A percentile compares a stretch with the other conserved stretches of the same genome.
Evolutionary conservation across 139 green algal species (phyloP).

Genomic region (Ettlia oleoabundans): DNA sequence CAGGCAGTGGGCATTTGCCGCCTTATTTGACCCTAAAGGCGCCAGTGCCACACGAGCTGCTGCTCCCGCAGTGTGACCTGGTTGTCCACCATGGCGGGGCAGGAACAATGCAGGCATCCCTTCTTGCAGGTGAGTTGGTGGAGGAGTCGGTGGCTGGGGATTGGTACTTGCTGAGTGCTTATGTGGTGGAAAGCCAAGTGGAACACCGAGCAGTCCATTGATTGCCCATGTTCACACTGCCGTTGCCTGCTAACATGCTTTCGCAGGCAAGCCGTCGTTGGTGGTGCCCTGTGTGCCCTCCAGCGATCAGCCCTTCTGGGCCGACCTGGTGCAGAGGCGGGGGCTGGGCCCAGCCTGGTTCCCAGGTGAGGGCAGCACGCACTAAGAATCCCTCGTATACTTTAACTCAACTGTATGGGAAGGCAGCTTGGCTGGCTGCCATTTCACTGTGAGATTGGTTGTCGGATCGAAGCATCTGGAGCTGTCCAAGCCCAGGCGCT

Average conservation of each 20-base stretch:
- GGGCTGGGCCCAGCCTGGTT: constrained; percentile 49
- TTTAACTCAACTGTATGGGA: no score
- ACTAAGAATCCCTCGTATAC: neutral
- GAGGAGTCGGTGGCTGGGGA: neutral
- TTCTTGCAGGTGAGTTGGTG: constrained; percentile 39
- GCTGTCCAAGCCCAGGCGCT: neutral
- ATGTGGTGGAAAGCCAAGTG: no score
- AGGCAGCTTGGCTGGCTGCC: no score
- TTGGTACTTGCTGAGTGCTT: no score
- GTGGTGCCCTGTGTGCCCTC: constrained; percentile 62
- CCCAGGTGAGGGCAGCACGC: neutral
- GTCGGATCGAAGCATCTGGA: no score
- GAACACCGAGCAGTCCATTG: neutral
- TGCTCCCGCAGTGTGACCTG: constrained; percentile 60
- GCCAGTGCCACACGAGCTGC: constrained; percentile 66
- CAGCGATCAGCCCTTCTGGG: constrained; percentile 78
- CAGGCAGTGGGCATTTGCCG: neutral
- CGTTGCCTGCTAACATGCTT: neutral
- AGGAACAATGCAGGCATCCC: constrained; percentile 69
- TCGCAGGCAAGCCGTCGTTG: constrained; percentile 32
- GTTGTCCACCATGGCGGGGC: constrained; percentile 83
- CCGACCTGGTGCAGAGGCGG: constrained; percentile 36
- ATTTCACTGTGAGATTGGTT: no score
- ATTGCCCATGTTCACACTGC: neutral
- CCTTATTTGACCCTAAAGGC: constrained; percentile 30